Percentiles rank a stretch among this genome's conserved stretches.
These are phyloP conservation scores for Scheffersomyces spartinae DNA, from an alignment of 805 yeast species.

Conservation along the genomic window DNA sequence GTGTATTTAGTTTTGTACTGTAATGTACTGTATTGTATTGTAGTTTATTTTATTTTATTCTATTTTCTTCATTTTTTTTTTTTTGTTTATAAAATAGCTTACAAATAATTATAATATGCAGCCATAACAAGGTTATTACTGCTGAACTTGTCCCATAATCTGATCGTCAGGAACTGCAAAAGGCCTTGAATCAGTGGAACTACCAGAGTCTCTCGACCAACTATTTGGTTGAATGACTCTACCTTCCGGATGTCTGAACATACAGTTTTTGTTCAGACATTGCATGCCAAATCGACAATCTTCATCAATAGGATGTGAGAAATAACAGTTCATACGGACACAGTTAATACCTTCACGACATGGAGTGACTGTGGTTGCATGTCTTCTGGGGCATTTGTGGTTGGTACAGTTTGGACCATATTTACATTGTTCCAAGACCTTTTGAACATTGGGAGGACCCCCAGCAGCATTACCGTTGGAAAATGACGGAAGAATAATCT, in stretches of 20 bases:
- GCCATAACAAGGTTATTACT: constrained; percentile 28
- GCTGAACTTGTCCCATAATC: constrained; percentile 57
- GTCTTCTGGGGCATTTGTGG: constrained; percentile 71
- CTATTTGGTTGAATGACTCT: constrained; percentile 28
- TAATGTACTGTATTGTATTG: too few relatives aligned
- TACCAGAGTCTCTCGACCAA: constrained; percentile 19
- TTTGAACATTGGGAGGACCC: constrained; percentile 21
- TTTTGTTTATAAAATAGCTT: too few relatives aligned
- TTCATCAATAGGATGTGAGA: constrained; percentile 71
- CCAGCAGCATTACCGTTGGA: constrained; percentile 6
- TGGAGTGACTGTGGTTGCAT: constrained; percentile 58
- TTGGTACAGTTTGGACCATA: constrained; percentile 71
- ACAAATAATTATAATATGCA: too few relatives aligned
- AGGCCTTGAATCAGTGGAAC: constrained; percentile 30
- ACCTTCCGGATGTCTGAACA: constrained; percentile 76
- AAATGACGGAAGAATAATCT: constrained; percentile 6
- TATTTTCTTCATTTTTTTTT: too few relatives aligned
- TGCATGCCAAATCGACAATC: constrained; percentile 70
- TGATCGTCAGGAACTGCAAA: constrained; percentile 73
- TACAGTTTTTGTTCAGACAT: constrained; percentile 64
- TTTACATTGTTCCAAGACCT: constrained; percentile 70
- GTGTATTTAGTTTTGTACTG: too few relatives aligned
- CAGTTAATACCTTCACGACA: constrained; percentile 81
- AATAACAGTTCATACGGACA: constrained; percentile 68
- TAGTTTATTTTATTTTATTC: too few relatives aligned